Base-by-base conservation (phyloP, 768 basidiomycete species). In the Termitomyces sp. region DNA sequence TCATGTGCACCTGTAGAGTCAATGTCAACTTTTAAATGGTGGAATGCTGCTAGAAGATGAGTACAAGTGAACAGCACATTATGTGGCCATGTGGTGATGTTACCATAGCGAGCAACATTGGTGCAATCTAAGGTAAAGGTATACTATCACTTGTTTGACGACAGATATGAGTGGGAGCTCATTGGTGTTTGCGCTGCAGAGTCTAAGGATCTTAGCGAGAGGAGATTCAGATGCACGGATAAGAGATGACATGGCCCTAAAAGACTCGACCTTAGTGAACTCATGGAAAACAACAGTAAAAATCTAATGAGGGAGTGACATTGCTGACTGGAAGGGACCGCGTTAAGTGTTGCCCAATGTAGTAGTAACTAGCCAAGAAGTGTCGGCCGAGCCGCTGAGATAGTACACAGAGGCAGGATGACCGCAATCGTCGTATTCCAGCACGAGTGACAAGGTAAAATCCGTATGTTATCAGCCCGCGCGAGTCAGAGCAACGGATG, bases 21-120 rank as follows among this genome's bases (percentile, higher is more conserved):
- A n/a, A n/a, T n/a, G n/a, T n/a, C n/a, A n/a, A n/a, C n/a, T n/a
- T n/a, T n/a, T n/a, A n/a, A n/a, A n/a, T n/a, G n/a, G n/a, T 19
- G 30, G 56, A 61, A 47, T 52, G 51, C 17, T 64, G 72, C 1
- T 72, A 72, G 71, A 45, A 53, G 11, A 59, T 60, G 16, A 55
- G 61, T 19, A 66, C n/a, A n/a, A n/a, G n/a, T n/a, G n/a, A n/a
- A 2, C 67, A 70, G 5, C 65, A 63, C 8, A 63, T 61, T 1
- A 65, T 69, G 5, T 5, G 21, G 59, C n/a, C 64, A 39, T 52
- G 58, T 28, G 63, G 64, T 14, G 60, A 63, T 3, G 61, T 62
- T 11, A 25, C 55, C 50, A 30, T 17, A 17, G 10, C 37, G 54
- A 21, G 30, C 1, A 17, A 54, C 28, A 3, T 14, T 12, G 8